Evolutionary conservation across 441 rosid species (phyloP).

Genomic region (Erodium moschatum): DNA sequence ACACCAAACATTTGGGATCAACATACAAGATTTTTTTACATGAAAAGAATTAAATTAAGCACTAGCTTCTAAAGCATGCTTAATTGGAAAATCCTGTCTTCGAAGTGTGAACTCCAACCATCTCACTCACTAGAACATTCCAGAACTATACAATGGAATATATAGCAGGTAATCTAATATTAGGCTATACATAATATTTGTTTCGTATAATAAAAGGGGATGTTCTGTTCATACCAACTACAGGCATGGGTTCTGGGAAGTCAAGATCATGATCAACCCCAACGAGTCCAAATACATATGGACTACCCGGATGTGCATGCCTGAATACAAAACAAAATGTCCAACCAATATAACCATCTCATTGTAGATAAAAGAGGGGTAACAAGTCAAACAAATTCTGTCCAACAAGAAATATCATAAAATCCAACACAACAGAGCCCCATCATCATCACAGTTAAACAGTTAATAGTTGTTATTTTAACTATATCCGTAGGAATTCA

Average conservation of each 20-base stretch:
- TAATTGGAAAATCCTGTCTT: too few species aligned
- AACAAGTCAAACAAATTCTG: not conserved
- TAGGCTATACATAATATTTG: not conserved
- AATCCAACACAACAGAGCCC: not conserved
- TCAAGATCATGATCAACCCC: conserved; percentile 96
- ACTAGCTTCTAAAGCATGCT: too few species aligned
- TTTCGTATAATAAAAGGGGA: not conserved
- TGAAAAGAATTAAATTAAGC: too few species aligned
- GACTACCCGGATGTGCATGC: conserved; percentile 99
- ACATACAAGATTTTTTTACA: too few species aligned
- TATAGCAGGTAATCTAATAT: not conserved
- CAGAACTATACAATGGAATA: too few species aligned
- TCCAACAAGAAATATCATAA: not conserved
- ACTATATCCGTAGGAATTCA: not conserved
- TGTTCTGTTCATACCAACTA: conserved; percentile 50
- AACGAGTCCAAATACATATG: conserved; percentile 95
- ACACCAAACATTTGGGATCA: too few species aligned
- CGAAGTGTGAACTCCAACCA: too few species aligned
- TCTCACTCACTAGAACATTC: too few species aligned
- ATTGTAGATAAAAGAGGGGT: conserved; percentile 3
- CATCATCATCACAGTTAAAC: not conserved
- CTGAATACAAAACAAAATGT: conserved; percentile 41
- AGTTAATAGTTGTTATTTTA: not conserved
- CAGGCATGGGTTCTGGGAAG: conserved; percentile 98
- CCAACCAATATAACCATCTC: conserved; percentile 24